A percentile compares a stretch with the other conserved stretches of the same genome.
Conservation (phyloP, 2,329 filamentous ascomycete genomes). For the Nectriaceae sp. region DNA sequence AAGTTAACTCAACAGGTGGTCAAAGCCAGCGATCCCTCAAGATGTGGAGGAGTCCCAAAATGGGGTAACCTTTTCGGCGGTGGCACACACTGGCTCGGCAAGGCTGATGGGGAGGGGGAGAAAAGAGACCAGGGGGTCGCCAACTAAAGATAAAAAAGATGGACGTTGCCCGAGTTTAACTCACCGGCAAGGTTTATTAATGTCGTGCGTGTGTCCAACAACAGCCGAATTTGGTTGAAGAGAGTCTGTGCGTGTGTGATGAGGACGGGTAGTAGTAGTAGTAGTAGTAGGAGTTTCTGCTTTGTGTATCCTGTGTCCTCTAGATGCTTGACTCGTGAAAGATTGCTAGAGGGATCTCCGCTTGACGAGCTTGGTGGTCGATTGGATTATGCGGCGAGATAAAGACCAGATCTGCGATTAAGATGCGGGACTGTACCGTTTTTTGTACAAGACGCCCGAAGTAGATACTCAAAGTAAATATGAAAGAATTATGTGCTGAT, state of each 20-base stretch:
- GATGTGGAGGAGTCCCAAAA: constrained; percentile 15
- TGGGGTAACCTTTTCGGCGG: constrained; percentile 15
- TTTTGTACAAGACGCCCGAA: constrained; percentile 13
- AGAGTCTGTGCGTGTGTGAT: neutral
- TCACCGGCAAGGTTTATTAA: too few species aligned
- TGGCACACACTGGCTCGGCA: constrained; percentile 16
- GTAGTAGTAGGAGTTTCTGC: too few species aligned
- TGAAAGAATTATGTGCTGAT: neutral
- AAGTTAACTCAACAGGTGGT: neutral
- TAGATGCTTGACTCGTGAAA: too few species aligned
- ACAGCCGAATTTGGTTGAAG: neutral
- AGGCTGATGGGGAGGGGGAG: constrained; percentile 16
- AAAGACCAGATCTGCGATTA: constrained; percentile 21
- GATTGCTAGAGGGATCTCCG: too few species aligned
- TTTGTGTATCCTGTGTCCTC: too few species aligned
- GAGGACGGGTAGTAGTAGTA: too few species aligned
- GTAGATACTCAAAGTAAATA: neutral
- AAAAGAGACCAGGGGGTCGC: constrained; percentile 6
- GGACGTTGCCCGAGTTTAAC: too few species aligned
- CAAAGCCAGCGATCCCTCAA: neutral
- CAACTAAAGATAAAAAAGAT: neutral
- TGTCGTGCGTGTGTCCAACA: too few species aligned
- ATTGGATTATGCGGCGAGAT: constrained; percentile 21
- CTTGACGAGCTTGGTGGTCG: too few species aligned
- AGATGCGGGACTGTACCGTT: constrained; percentile 13